Evolutionary conservation across 768 basidiomycete species (phyloP), one percentile per base, ranked within the genome.

Genomic region (Suillus decipiens): DNA sequence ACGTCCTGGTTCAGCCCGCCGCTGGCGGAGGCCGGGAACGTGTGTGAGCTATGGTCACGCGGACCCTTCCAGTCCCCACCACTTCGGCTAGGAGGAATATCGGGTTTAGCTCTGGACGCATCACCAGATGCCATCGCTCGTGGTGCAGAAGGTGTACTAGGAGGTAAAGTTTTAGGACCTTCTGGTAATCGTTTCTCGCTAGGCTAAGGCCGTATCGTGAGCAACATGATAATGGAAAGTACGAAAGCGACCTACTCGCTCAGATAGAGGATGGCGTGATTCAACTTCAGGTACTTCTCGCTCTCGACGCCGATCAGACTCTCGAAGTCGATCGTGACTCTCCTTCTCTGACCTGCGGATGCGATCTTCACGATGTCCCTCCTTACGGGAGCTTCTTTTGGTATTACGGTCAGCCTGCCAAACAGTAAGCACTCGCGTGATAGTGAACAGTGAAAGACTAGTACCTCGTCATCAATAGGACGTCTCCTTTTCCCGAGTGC

Each of bases 301-400:
- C 61, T 91, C 90, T 57, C 83, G 76, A 48, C 89, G 83, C 61
- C 91, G 81, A 65, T 90, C 83, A 3, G 87, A 84, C 28, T 93
- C 91, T 61, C 89, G 84, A 34, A 75, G 78, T 54, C 89, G 82
- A 36, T 91, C 89, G 63, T 87, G 84, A 33, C 80, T 73, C 53
- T 92, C 90, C 72, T 90, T 90, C 50, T 92, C 91, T 14, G 80
- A 77, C 59, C 90, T 85, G 33, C 90, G 86, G 65, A 77, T 78
- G 41, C 90, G 82, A 43, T 93, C 91, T 61, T 93, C 92, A 56
- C 90, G 86, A 69, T 91, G 89, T 36, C 84, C 76, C 3, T 92
- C 90, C 71, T 90, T 90, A 56, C 92, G 86, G 62, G 91, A 89
- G 63, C 85, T 84, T n/a, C 92, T 88, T 73, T 93, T 93, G n/a